Base-by-base conservation (phyloP, 2,329 filamentous ascomycete genomes). In the Aspergillus fijiensis region DNA sequence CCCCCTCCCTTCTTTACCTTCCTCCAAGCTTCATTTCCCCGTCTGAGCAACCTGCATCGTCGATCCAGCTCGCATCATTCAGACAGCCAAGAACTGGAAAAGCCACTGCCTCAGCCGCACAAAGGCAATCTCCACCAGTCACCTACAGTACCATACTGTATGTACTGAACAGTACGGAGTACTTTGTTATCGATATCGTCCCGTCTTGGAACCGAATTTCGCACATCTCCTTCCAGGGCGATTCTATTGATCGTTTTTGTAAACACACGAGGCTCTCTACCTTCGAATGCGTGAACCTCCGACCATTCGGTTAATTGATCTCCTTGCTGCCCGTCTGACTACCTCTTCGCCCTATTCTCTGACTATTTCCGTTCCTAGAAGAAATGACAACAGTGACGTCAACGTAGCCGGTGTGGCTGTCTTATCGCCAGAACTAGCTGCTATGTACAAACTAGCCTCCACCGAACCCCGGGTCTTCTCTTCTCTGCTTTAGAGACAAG, bases 381-480 rank as follows among this genome's bases (percentile, higher is more conserved):
- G 45, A 48, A 25, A 45, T 7, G 6, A 6, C 16, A 45, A 16
- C 39, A 27, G 11, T 49, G 53, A 55, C 53, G 53, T 55, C 53
- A 55, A 21, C 25, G 14, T 45, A 42, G 19, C 51, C 51, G 35
- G 35, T 45, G 51, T 55, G 53, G 49, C 49, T 27, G 57, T 55
- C 42, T 49, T 48, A 59, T 31, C 45, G 39, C 42, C 25, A 23
- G 45, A 29, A 35, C 27, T 59, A 49, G 45, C 42, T 48, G 4
- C 23, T 23, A 23, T 23, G 23, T 23, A 55, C 27, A 27, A 29
- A 23, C 31, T 55, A 45, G 49, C 54, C 55, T 45, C 47, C 48
- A 52, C 27, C 55, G 60, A 58, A 62, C 54, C 60, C 60, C 62
- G 58, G 60, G 54, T 62, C 42, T 48, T 55, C 60, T 33, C 29